phyloP scores from a whole-genome alignment of 176 grass and related monocot species.

The Oryza glumipatula region DNA sequence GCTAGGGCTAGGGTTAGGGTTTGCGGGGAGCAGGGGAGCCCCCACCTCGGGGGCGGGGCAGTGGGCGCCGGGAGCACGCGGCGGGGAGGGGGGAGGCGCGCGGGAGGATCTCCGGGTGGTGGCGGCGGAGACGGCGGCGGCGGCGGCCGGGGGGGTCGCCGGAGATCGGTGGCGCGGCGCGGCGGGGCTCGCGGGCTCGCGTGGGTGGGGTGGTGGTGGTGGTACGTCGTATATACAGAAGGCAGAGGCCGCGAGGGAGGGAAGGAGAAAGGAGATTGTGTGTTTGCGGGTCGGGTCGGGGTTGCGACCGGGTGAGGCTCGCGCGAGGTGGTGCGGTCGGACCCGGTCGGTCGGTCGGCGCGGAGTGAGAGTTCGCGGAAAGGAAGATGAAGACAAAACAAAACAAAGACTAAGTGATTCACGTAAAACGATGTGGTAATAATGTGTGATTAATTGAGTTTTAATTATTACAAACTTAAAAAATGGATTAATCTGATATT shows the following conservation, averaged over 20 bases:
- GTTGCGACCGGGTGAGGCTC: constrained; percentile 9
- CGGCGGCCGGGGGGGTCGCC: neutral
- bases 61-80: neutral
- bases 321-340: constrained; percentile 34
- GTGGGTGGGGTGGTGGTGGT: neutral
- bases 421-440: too few relatives aligned
- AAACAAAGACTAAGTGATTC: too few relatives aligned
- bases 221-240: constrained; percentile 42
- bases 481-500: too few relatives aligned
- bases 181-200: constrained; percentile 15
- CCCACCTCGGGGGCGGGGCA: neutral
- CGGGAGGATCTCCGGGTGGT: neutral
- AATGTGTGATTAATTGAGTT: too few relatives aligned
- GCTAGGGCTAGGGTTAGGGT: constrained; percentile 19
- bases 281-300: too few relatives aligned
- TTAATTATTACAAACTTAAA: too few relatives aligned
- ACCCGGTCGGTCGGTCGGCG: constrained; percentile 1
- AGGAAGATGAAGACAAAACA: too few relatives aligned
- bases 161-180: constrained; percentile 18
- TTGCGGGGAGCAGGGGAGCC: constrained; percentile 21
- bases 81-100: neutral
- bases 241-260: constrained; percentile 28
- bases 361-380: too few relatives aligned
- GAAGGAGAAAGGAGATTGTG: neutral
- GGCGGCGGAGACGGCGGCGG: neutral